Base-by-base conservation (phyloP, 306 rosid species). In the Quercus glauca region DNA sequence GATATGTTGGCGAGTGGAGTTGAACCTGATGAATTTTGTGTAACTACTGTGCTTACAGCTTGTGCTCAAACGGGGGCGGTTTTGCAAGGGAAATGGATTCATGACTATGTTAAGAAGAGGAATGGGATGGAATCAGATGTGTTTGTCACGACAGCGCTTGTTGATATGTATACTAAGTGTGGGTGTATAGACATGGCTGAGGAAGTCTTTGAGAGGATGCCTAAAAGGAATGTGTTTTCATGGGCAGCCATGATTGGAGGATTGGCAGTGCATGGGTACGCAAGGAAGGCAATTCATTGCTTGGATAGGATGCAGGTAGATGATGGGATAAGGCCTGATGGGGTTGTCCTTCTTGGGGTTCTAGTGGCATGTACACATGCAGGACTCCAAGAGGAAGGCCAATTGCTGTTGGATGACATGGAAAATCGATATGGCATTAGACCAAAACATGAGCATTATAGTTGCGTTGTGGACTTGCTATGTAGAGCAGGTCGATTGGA, bases 191-290 rank as follows among this genome's bases (percentile, higher is more conserved):
- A 76, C 56, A 69, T 84, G 81, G 88, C 90, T 6, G 79, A 81
- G 64, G 85, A 82, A 63, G 86, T 64, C 15, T 87, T 87, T 26
- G 82, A 73, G 73, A 72, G 75, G 28, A 84, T 87, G 86, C 19
- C 79, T 52, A 77, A 63, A 45, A 79, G 83, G 76, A 87, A 82
- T 53, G 83, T 63, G 53, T 79, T 81, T 69, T 84, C 88, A 52
- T 87, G 85, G 90, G 84, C 88, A 4, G 90, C 90, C 55, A 73
- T 87, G 73, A 74, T 84, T 37, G 85, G 85, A 55, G 88, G 85
- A 0, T 80, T 79, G 78, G 88, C 85, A 8, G 79, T 61, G 10
- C 84, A 79, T 35, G 87, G 90, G 12, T 45, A 80, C 35, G 86
- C 83, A 0, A 45, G 31, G 10, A 29, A 80, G 45, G 85, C 85